Conservation (phyloP, 768 basidiomycete genomes). For the Saitozyma podzolica region DNA sequence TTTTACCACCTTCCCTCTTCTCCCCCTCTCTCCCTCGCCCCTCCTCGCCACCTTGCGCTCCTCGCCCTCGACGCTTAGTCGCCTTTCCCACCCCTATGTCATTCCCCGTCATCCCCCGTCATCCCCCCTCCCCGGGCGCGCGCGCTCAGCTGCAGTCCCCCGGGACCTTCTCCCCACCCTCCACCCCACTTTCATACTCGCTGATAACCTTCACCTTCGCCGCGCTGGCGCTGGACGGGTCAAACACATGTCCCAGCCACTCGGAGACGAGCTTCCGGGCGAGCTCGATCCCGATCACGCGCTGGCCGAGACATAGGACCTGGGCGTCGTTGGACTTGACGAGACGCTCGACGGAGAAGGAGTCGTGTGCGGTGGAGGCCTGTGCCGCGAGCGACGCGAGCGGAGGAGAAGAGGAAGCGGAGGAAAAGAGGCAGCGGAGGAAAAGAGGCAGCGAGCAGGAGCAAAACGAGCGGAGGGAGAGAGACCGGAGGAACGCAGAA, state of each 20-base stretch:
- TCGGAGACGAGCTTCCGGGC: constrained; percentile 42
- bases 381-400: not conserved
- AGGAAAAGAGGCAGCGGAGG: not conserved
- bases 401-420: too few species aligned
- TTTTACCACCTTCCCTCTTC: too few species aligned
- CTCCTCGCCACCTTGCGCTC: too few species aligned
- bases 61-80: too few species aligned
- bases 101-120: too few species aligned
- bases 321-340: constrained; percentile 50
- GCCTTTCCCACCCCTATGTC: too few species aligned
- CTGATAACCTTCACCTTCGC: constrained; percentile 46
- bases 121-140: too few species aligned
- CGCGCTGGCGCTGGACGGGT: constrained; percentile 37
- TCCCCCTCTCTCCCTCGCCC: too few species aligned
- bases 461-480: not conserved
- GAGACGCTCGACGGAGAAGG: constrained; percentile 50
- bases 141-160: too few species aligned
- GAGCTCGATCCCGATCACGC: constrained; percentile 49
- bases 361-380: constrained; percentile 47
- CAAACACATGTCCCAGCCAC: constrained; percentile 49
- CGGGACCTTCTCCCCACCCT: not conserved
- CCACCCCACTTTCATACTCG: constrained; percentile 37
- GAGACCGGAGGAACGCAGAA: too few species aligned
- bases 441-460: not conserved
- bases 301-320: constrained; percentile 48